These are phyloP conservation scores for Kwoniella europaea DNA, from an alignment of 768 basidiomycete species.

Conservation along the genomic window DNA sequence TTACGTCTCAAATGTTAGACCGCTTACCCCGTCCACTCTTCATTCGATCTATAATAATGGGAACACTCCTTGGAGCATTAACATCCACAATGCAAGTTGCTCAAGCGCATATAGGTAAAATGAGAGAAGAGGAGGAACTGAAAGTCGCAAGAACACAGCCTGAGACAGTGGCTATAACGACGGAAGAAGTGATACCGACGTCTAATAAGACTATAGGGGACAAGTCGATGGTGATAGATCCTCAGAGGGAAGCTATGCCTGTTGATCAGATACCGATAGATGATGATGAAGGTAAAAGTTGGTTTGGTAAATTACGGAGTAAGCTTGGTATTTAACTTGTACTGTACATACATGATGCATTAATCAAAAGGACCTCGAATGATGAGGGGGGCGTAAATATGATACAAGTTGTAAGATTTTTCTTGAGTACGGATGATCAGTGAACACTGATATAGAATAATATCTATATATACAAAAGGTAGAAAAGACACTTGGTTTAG, in stretches of 20 bases:
- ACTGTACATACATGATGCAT: not conserved
- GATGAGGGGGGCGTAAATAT: not conserved
- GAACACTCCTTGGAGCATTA: conserved; percentile 43
- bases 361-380: not conserved
- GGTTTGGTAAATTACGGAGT: conserved; percentile 8
- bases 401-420: not conserved
- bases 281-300: conserved; percentile 14
- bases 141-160: not conserved
- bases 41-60: conserved; percentile 47
- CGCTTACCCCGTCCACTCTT: conserved; percentile 49
- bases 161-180: not conserved
- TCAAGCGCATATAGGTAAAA: conserved; percentile 34
- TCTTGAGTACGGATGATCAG: too few relatives aligned
- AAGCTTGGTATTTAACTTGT: not conserved
- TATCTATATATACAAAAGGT: not conserved
- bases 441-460: not conserved
- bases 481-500: too few relatives aligned
- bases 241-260: not conserved
- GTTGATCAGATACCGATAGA: conserved; percentile 20
- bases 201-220: not conserved
- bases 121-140: conserved; percentile 25
- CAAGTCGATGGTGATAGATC: not conserved
- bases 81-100: conserved; percentile 37
- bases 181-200: conserved; percentile 16
- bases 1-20: conserved; percentile 26